A percentile compares a stretch with the other conserved stretches of the same genome.
Conservation (phyloP, 2,329 filamentous ascomycete genomes). For the Ampelomyces quisqualis region DNA sequence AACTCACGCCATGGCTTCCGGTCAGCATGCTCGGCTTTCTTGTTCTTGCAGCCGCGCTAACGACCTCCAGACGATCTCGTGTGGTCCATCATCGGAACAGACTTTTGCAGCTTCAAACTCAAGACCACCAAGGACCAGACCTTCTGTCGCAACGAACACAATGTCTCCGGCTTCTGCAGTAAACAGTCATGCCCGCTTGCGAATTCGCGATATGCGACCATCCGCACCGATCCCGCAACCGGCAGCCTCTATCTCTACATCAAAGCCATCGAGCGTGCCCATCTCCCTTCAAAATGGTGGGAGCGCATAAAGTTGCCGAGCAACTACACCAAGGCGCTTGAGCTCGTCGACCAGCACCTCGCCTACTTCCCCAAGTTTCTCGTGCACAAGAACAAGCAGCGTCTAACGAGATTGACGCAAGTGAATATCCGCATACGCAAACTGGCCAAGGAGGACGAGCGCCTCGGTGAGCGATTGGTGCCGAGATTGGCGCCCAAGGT, state of each 20-base stretch:
- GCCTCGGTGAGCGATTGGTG: constrained; percentile 84
- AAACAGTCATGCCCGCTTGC: constrained; percentile 79
- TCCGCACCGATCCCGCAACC: constrained; percentile 77
- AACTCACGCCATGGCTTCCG: constrained; percentile 27
- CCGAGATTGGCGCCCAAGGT: constrained; percentile 92
- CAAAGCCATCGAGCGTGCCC: constrained; percentile 74
- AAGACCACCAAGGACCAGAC: constrained; percentile 68
- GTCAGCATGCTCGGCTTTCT: constrained; percentile 7
- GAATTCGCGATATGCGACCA: constrained; percentile 89
- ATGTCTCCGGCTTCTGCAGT: constrained; percentile 47
- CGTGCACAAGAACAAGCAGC: constrained; percentile 93
- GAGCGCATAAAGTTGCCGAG: constrained; percentile 85
- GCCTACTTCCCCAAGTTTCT: constrained; percentile 96
- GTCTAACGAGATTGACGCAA: constrained; percentile 87
- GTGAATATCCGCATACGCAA: constrained; percentile 76
- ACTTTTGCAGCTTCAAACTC: constrained; percentile 92
- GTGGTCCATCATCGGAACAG: constrained; percentile 95
- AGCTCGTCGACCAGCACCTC: constrained; percentile 62
- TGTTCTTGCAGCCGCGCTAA: constrained; percentile 3
- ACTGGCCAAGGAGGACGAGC: constrained; percentile 83
- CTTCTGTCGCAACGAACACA: constrained; percentile 88
- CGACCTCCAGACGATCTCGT: constrained; percentile 74
- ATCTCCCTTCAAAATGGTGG: constrained; percentile 86
- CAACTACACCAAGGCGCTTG: constrained; percentile 87
- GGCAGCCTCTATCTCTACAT: constrained; percentile 92